A percentile compares a stretch with the other conserved stretches of the same genome.
Evolutionary conservation across 306 rosid genomes (phyloP).

Genomic region (Rubus parviflorus): DNA sequence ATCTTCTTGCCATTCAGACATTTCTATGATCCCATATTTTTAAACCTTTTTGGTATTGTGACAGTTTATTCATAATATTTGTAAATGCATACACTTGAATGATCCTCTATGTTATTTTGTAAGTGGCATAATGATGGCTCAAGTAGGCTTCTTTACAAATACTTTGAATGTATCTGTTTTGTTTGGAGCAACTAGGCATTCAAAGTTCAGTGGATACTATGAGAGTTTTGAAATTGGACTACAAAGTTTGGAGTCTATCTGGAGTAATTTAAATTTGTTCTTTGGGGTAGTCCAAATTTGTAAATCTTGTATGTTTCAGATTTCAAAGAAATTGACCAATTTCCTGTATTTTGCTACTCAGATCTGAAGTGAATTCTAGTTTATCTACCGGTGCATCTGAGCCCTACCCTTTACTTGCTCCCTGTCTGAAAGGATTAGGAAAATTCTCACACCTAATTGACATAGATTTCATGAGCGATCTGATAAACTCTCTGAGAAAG

Average conservation of each 20-base stretch:
- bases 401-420: slow-evolving; percentile 72
- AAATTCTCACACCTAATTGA: slow-evolving; percentile 87
- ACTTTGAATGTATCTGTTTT: not conserved
- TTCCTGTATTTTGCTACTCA: slow-evolving; percentile 36
- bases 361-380: slow-evolving; percentile 54
- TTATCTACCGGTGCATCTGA: slow-evolving; percentile 40
- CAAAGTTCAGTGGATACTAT: not conserved
- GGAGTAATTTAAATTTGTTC: not conserved
- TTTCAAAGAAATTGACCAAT: slow-evolving; percentile 30
- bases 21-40: not conserved
- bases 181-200: not conserved
- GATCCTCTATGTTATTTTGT: not conserved
- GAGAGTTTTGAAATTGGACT: not conserved
- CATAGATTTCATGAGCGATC: slow-evolving; percentile 88
- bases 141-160: not conserved
- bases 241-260: not conserved
- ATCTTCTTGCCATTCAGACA: not conserved
- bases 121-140: not conserved
- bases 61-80: not conserved
- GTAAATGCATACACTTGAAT: not conserved
- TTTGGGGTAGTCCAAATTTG: slow-evolving; percentile 9
- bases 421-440: slow-evolving; percentile 88
- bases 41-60: not conserved
- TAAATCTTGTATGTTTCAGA: not conserved
- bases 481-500: slow-evolving; percentile 66